phyloP scores from a whole-genome alignment of 345 rosid genomes.

The Physaria fendleri region DNA sequence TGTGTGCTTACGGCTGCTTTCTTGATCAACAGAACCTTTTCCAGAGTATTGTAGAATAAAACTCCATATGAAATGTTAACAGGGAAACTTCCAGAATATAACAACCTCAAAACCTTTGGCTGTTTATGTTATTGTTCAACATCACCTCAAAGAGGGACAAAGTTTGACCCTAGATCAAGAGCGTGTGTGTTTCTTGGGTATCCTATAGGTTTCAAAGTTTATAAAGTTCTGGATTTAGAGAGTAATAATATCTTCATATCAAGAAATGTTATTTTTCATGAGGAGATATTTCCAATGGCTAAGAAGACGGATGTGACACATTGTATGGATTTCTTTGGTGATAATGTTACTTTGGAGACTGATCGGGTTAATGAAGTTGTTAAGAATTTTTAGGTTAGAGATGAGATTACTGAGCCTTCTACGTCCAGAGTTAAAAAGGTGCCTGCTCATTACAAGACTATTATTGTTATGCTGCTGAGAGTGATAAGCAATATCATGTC shows the following conservation, averaged over 20 bases:
- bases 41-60: background rate
- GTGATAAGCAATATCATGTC: too few species aligned
- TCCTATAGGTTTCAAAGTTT: background rate
- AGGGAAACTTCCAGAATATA: background rate
- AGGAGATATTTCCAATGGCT: background rate
- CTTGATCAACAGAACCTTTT: background rate
- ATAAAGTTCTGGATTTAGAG: background rate
- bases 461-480: too few species aligned
- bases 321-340: too few species aligned
- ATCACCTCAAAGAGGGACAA: background rate
- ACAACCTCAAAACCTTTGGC: background rate
- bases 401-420: too few species aligned
- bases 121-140: background rate
- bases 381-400: too few species aligned
- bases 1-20: background rate
- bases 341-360: too few species aligned
- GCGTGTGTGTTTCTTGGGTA: background rate
- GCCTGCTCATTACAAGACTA: too few species aligned
- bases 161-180: background rate
- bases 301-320: too few species aligned
- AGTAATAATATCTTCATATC: fast-evolving
- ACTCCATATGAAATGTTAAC: background rate
- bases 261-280: background rate
- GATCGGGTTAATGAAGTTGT: too few species aligned
- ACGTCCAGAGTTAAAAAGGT: too few species aligned